These are phyloP conservation scores for Leishmania aethiopica DNA, from an alignment of 208 protist genomes.

Conservation along the genomic window DNA sequence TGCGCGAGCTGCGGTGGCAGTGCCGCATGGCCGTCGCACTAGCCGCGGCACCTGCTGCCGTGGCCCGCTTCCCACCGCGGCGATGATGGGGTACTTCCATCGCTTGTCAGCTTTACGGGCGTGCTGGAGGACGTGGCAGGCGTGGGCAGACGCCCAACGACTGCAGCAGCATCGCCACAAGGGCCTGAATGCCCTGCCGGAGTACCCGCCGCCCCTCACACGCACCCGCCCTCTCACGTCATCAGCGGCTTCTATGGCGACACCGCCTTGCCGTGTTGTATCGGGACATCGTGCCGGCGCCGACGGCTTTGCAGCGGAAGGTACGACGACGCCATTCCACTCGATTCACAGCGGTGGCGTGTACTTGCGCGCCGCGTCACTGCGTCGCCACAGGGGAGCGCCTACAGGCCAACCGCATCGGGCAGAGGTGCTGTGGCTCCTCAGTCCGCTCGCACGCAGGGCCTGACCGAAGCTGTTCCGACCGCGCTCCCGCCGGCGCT, in stretches of 20 bases:
- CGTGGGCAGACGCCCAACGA: slow-evolving; percentile 12
- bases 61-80: slow-evolving; percentile 28
- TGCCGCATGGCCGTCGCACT: background rate
- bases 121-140: slow-evolving; percentile 34
- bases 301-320: background rate
- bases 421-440: background rate
- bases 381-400: background rate
- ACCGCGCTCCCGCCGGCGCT: slow-evolving; percentile 12
- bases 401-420: background rate
- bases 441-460: background rate
- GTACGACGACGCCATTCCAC: slow-evolving; percentile 13
- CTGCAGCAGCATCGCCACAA: slow-evolving; percentile 2
- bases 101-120: slow-evolving; percentile 3
- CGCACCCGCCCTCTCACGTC: slow-evolving; percentile 3
- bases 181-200: background rate
- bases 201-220: background rate
- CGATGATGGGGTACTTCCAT: slow-evolving; percentile 43
- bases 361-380: background rate
- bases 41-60: too few species aligned
- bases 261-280: slow-evolving; percentile 8
- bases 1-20: slow-evolving; percentile 7
- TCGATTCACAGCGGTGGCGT: slow-evolving; percentile 1
- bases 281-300: background rate
- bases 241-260: slow-evolving; percentile 1
- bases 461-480: background rate